These are phyloP conservation scores for Monilinia vaccinii-corymbosi DNA, from an alignment of 2,329 filamentous ascomycete genomes.

Conservation along the genomic window DNA sequence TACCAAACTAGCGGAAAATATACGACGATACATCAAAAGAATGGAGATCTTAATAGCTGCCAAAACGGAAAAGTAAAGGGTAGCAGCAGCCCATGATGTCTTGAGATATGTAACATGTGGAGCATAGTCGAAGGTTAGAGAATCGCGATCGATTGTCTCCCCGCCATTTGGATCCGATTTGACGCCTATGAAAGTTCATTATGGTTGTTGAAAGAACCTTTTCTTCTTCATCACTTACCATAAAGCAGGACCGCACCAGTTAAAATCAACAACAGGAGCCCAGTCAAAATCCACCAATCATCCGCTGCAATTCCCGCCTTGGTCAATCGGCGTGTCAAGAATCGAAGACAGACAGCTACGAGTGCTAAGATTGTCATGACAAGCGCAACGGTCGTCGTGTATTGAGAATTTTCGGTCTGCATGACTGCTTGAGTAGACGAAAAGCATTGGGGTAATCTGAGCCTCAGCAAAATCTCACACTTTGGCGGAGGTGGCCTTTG, in stretches of 20 bases:
- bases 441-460: not conserved
- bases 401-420: not conserved
- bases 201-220: not conserved
- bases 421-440: not conserved
- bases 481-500: not conserved
- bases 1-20: not conserved
- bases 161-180: constrained; percentile 6
- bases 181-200: not conserved
- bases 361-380: constrained; percentile 6
- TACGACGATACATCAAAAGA: constrained; percentile 8
- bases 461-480: not conserved
- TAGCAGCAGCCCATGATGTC: not conserved
- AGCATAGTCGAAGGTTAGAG: constrained; percentile 3
- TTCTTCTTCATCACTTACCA: not conserved
- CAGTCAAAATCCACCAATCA: constrained; percentile 13
- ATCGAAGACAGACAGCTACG: constrained; percentile 9
- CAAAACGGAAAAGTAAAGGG: constrained; percentile 5
- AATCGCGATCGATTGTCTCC: constrained; percentile 8
- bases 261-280: not conserved
- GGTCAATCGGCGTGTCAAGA: constrained; percentile 3
- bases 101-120: constrained; percentile 4
- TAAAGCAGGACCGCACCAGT: constrained; percentile 1
- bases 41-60: constrained; percentile 9
- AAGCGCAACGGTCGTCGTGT: constrained; percentile 1
- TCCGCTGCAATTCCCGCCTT: constrained; percentile 8